Evolutionary conservation across 768 basidiomycete species (phyloP).

Genomic region (Xerocomus potaroensis): DNA sequence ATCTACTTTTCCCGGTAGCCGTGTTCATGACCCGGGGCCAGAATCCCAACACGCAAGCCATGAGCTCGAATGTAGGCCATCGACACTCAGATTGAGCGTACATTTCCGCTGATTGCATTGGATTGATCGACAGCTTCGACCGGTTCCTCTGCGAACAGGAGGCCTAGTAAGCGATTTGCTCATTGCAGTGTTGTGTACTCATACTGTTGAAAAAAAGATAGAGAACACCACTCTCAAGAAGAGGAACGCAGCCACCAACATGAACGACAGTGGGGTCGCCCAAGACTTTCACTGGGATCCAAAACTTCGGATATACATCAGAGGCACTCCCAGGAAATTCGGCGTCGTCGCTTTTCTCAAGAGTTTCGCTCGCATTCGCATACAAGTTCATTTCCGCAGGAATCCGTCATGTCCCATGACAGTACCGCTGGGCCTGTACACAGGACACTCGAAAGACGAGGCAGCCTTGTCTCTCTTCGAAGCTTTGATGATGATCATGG

Average conservation of each 20-base stretch:
- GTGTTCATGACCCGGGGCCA: neutral
- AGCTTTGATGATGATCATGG: conserved; percentile 40
- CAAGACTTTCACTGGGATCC: conserved; percentile 25
- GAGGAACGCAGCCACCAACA: conserved; percentile 37
- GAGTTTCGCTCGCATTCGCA: conserved; percentile 27
- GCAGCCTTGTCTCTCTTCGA: conserved; percentile 39
- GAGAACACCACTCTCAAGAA: conserved; percentile 27
- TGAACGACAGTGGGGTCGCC: conserved; percentile 47
- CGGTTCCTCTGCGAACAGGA: conserved; percentile 19
- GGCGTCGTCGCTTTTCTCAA: conserved; percentile 23
- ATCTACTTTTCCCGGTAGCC: conserved; percentile 11
- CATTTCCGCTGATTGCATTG: neutral
- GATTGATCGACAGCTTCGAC: conserved; percentile 25
- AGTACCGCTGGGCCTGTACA: conserved; percentile 6
- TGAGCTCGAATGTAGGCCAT: conserved; percentile 17
- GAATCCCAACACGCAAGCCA: conserved; percentile 9
- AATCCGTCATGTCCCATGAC: conserved; percentile 8
- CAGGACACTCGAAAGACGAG: conserved; percentile 22
- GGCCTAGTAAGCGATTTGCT: conserved; percentile 21
- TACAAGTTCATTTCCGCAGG: conserved; percentile 17
- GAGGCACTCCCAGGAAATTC: conserved; percentile 25
- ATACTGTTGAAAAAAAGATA: conserved; percentile 18
- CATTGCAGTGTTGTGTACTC: neutral
- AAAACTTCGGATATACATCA: conserved; percentile 22
- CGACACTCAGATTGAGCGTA: neutral